Conservation (phyloP, 2,329 filamentous ascomycete genomes). For the Proliferodiscus dingleyae region DNA sequence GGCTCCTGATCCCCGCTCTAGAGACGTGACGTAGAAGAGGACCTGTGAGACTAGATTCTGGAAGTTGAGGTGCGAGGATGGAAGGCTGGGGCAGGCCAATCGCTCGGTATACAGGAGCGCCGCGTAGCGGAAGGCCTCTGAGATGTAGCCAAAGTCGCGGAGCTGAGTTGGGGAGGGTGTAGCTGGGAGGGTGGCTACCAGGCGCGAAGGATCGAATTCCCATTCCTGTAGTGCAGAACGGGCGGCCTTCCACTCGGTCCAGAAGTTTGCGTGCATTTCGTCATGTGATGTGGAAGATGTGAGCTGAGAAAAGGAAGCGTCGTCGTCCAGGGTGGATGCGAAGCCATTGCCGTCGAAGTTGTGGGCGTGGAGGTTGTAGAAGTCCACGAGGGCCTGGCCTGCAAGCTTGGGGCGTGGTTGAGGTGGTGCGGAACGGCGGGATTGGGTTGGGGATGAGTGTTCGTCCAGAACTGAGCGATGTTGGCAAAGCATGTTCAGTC, state of each 20-base stretch:
- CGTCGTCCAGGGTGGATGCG: constrained; percentile 49
- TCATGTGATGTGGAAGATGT: constrained; percentile 42
- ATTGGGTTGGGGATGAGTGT: constrained; percentile 27
- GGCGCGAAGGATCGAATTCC: constrained; percentile 61
- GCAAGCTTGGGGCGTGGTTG: constrained; percentile 35
- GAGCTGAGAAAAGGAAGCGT: constrained; percentile 41
- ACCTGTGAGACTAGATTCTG: constrained; percentile 79
- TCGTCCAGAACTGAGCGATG: constrained; percentile 51
- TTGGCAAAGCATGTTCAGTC: constrained; percentile 80
- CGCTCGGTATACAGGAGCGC: constrained; percentile 87
- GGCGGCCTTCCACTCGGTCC: constrained; percentile 80
- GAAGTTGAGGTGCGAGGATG: constrained; percentile 71
- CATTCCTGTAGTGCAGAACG: constrained; percentile 73
- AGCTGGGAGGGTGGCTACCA: constrained; percentile 47
- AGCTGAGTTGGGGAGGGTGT: constrained; percentile 55
- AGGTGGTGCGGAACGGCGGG: constrained; percentile 26
- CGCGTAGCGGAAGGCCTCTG: constrained; percentile 84
- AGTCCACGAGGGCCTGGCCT: constrained; percentile 40
- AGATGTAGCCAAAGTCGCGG: constrained; percentile 73
- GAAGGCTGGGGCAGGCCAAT: constrained; percentile 69
- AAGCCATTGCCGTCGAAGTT: constrained; percentile 67
- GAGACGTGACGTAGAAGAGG: constrained; percentile 74
- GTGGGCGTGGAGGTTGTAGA: constrained; percentile 48
- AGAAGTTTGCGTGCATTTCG: constrained; percentile 64
- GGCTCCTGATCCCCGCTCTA: constrained; percentile 65